Evolutionary conservation across 2,329 filamentous ascomycete genomes (phyloP), one percentile per base, ranked within the genome.

Genomic region (Botryotinia globosa): DNA sequence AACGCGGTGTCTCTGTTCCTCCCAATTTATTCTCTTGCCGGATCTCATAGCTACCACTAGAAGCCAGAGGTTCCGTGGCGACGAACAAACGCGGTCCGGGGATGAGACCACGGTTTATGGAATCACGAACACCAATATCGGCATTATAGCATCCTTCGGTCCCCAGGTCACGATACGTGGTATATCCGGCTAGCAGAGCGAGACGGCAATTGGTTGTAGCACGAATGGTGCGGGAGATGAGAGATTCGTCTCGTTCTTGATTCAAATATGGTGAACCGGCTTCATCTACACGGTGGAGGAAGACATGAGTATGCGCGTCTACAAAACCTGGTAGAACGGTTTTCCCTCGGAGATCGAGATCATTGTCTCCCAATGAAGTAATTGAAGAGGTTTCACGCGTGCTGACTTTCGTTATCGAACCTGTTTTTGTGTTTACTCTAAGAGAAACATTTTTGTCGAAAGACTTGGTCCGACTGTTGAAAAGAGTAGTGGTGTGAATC

Each of bases 161-260:
- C 14, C 51, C 51, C 3, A 56, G 51, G n/a, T 56, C 51, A 7
- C 51, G 51, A 22, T 69, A 69, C 20, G 66, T 69, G 8, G 66
- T 69, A 29, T 42, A 69, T 39, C 66, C 51, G 9, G 66, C 66
- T 39, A 56, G 32, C 0, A 69, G 37, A 5, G 66, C 51, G 3
- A 59, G 66, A n/a, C 51, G 66, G 25, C 51, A 69, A 32, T 69
- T 51, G n/a, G 39, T 59, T 9, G 45, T 56, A 2, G 66, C 66
- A 3, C 39, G 51, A 29, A 69, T 37, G 18, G 25, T 59, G 9
- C 66, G 66, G 16, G 22, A n/a, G 5, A 42, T 32, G 37, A 59
- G 25, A 4, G 66, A 59, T 22, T 69, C 51, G 18, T 69, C 66
- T 18, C 66, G 51, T 59, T 69, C 51, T 44, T 62, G 25, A 42